Conservation (phyloP, 257 asterid genomes). For the Rubia yunnanensis region DNA sequence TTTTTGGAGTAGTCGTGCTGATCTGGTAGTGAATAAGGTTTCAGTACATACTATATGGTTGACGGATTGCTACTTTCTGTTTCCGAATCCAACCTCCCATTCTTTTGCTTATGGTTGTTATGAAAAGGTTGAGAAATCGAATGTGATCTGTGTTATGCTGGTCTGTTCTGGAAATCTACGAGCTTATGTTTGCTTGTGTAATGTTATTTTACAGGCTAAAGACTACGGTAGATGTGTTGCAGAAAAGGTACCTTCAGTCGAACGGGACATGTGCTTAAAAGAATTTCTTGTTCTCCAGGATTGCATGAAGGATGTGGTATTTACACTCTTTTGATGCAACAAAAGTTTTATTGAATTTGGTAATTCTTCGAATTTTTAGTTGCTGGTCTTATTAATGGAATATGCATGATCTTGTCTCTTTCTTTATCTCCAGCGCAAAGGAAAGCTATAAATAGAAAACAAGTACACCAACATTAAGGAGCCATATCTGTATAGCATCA, state of each 20-base stretch:
- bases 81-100: neutral
- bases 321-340: conserved; percentile 2
- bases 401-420: neutral
- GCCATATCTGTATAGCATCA: conserved; percentile 2
- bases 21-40: neutral
- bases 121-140: neutral
- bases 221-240: conserved; percentile 80
- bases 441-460: conserved; percentile 40
- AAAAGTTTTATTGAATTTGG: conserved; percentile 3
- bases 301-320: conserved; percentile 85
- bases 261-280: conserved; percentile 71
- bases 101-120: neutral
- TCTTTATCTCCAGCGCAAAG: conserved; percentile 36
- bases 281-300: conserved; percentile 60
- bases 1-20: neutral
- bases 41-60: neutral
- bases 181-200: neutral
- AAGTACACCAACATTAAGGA: neutral
- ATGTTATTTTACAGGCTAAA: conserved; percentile 49
- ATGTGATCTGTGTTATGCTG: neutral
- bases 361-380: neutral
- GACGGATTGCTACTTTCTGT: neutral
- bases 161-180: neutral
- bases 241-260: conserved; percentile 72
- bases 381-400: neutral